Evolutionary conservation across 768 basidiomycete species (phyloP), one percentile per base, ranked within the genome.

Genomic region (Boletus tomentosulus): DNA sequence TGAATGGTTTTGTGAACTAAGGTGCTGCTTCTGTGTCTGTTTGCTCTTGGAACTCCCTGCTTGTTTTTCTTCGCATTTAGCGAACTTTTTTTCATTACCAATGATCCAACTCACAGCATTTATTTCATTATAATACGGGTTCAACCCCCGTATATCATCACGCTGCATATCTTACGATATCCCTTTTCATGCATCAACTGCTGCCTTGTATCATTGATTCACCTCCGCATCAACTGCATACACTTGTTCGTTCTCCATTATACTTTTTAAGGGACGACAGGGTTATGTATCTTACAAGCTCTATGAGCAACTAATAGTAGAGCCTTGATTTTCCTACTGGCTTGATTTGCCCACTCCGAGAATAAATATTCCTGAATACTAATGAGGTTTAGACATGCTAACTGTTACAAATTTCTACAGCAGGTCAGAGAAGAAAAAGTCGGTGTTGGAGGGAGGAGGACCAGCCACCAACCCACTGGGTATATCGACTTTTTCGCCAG

Each of bases 401-500:
- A 9, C 43, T 6, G 5, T 42, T 57, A 43, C 47, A 57, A 50
- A 42, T 77, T 25, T 35, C 52, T 55, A 67, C 55, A 67, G 56
- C 49, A 79, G 56, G 51, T 92, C 89, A 6, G 90, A 87, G 67
- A 91, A 93, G 76, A 88, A 92, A 71, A 91, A 93, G 66, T 92
- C 89, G 46, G 79, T 83, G 62, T 87, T 89, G 15, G 76, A 72
- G 12, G 92, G 92, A 48, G 91, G 89, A 35, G 85, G 82, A 12
- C 91, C 89, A n/a, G 87, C 78, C 45, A 79, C 73, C 50, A 93
- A 73, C 28, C 86, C 85, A 56, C 85, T 87, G 4, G 92, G 92
- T 63, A 96, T 91, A 64, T 93, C 89, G 15, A 93, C 87, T 72
- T 82, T 85, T 68, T 94, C 92, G 6, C 92, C 93, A 1, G 89